Evolutionary conservation across 805 yeast genomes (phyloP).

Genomic region (Zygoascus bituminiphila): DNA sequence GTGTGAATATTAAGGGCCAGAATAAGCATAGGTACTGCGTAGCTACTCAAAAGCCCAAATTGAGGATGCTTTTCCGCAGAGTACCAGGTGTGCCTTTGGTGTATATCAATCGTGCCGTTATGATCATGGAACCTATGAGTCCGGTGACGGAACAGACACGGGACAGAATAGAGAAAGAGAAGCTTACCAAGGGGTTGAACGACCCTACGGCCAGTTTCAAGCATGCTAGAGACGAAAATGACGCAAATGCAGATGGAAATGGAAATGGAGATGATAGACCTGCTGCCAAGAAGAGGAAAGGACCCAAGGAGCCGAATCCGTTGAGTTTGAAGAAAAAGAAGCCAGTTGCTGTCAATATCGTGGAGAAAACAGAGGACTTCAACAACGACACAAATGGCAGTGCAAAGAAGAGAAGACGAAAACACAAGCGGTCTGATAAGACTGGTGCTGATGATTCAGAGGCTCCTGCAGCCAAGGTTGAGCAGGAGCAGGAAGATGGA

Average conservation of each 20-base stretch:
- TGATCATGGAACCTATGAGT: conserved; percentile 93
- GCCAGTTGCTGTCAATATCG: conserved; percentile 12
- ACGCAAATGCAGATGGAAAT: background rate
- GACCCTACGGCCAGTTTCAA: conserved; percentile 44
- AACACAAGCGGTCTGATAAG: conserved; percentile 2
- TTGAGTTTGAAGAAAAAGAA: conserved; percentile 77
- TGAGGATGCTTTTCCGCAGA: conserved; percentile 60
- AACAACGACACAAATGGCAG: conserved; percentile 19
- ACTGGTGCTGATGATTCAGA: background rate
- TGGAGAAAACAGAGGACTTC: conserved; percentile 6
- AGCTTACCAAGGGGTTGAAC: conserved; percentile 74
- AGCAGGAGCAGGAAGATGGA: no score
- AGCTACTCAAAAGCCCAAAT: conserved; percentile 68
- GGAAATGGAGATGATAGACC: conserved; percentile 19
- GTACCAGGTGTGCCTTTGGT: conserved; percentile 88
- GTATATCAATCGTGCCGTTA: conserved; percentile 82
- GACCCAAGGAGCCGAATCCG: conserved; percentile 84
- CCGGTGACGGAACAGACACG: conserved; percentile 52
- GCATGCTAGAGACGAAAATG: conserved; percentile 8
- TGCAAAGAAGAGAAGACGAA: conserved; percentile 10
- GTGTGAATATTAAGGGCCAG: conserved; percentile 56
- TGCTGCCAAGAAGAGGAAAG: conserved; percentile 28
- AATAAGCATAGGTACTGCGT: conserved; percentile 89
- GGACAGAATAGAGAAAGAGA: conserved; percentile 48
- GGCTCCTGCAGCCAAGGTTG: no score